A percentile compares a stretch with the other conserved stretches of the same genome.
phyloP scores from a whole-genome alignment of 1,284 basidiomycete genomes.

The Leucoagaricus sp. region DNA sequence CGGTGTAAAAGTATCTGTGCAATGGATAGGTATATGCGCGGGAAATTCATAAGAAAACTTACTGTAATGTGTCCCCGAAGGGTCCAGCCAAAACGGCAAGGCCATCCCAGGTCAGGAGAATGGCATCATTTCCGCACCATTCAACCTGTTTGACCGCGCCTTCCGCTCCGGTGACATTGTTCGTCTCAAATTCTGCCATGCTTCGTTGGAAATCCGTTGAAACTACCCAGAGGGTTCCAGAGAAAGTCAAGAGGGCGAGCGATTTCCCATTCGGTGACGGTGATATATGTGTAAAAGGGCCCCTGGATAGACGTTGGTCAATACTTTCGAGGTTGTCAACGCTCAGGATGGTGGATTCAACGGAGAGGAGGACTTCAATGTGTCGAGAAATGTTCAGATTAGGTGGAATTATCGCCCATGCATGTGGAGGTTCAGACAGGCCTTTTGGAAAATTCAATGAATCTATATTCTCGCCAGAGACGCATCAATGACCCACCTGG shows the following conservation, averaged over 20 bases:
- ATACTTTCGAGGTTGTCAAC: constrained; percentile 86
- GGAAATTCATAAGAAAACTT: constrained; percentile 30
- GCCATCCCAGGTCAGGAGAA: constrained; percentile 85
- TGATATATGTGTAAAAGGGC: constrained; percentile 86
- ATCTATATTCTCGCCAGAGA: not conserved
- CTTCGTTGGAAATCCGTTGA: constrained; percentile 90
- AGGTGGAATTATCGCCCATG: constrained; percentile 87
- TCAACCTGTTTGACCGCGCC: constrained; percentile 71
- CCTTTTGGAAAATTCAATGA: constrained; percentile 40
- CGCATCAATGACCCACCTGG: constrained; percentile 52
- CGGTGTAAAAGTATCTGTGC: constrained; percentile 77
- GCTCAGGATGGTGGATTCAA: constrained; percentile 74
- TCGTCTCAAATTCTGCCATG: constrained; percentile 84
- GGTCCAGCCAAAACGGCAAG: constrained; percentile 88
- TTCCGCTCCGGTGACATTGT: constrained; percentile 46
- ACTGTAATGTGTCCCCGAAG: constrained; percentile 87
- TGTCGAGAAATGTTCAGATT: constrained; percentile 86
- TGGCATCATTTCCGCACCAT: constrained; percentile 98
- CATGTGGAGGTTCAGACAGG: constrained; percentile 72
- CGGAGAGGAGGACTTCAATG: constrained; percentile 82
- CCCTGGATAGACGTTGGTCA: constrained; percentile 87
- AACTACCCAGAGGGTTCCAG: constrained; percentile 85
- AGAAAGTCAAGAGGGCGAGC: constrained; percentile 79
- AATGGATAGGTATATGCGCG: not conserved
- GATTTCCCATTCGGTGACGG: constrained; percentile 95